phyloP scores from a whole-genome alignment of 2,329 filamentous ascomycete species.

The Talaromyces sp. region DNA sequence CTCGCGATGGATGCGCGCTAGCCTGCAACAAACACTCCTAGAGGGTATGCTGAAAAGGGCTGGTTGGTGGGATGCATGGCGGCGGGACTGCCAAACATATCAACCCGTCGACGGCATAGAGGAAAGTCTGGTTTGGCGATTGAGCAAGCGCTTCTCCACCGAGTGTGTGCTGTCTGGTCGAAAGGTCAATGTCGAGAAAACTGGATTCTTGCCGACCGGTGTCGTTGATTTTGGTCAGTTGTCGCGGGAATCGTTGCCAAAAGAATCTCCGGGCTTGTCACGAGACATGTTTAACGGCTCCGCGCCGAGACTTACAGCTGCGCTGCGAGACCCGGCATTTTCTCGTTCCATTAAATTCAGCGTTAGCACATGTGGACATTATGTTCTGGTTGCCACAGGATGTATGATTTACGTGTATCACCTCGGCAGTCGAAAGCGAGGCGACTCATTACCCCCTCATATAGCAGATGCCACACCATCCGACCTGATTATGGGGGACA shows the following conservation, averaged over 20 bases:
- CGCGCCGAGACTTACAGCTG: constrained; percentile 24
- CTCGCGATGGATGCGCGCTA: constrained; percentile 56
- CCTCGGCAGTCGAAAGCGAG: constrained; percentile 30
- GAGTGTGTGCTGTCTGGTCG: constrained; percentile 47
- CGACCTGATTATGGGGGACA: constrained; percentile 26
- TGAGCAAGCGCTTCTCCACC: constrained; percentile 49
- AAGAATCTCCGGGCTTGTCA: constrained; percentile 18
- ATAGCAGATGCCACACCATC: constrained; percentile 13
- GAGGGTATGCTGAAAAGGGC: constrained; percentile 53
- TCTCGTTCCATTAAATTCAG: constrained; percentile 43
- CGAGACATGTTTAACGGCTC: constrained; percentile 19
- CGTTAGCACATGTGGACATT: constrained; percentile 57
- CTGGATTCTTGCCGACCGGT: constrained; percentile 39
- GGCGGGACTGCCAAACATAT: constrained; percentile 26
- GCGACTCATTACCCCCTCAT: constrained; percentile 11
- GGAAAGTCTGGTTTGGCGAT: constrained; percentile 33
- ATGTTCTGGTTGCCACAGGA: constrained; percentile 54
- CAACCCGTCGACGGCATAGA: constrained; percentile 36
- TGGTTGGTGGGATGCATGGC: constrained; percentile 51
- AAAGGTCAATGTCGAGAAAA: constrained; percentile 28
- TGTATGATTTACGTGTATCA: constrained; percentile 56
- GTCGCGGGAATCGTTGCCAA: constrained; percentile 20
- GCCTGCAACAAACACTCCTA: constrained; percentile 52
- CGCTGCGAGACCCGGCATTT: constrained; percentile 21
- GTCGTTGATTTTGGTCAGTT: constrained; percentile 29